These are phyloP conservation scores for Primulina tabacum DNA, from an alignment of 257 asterid species.

Conservation along the genomic window DNA sequence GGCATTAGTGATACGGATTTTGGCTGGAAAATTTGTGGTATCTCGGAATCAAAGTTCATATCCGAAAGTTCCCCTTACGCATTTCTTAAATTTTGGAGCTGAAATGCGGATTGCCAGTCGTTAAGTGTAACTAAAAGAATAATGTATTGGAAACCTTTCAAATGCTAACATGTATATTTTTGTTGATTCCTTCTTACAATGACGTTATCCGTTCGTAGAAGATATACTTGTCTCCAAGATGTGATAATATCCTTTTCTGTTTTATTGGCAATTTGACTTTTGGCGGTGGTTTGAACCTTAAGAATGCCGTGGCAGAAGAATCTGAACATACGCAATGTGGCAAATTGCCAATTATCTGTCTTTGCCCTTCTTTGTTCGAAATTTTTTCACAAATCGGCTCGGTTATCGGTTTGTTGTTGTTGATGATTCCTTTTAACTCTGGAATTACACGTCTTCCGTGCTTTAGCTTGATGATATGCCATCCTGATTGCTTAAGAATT, in stretches of 20 bases:
- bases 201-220: neutral
- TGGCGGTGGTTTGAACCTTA: neutral
- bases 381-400: neutral
- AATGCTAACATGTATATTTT: no score
- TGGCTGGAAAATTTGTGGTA: neutral
- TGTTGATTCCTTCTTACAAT: neutral
- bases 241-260: neutral
- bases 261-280: neutral
- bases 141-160: neutral
- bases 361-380: neutral
- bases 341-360: neutral
- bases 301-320: neutral
- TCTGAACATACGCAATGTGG: neutral
- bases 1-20: conserved; percentile 25
- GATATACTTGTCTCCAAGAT: neutral
- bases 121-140: neutral
- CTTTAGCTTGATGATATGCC: neutral
- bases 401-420: neutral
- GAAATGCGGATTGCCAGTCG: neutral
- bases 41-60: neutral
- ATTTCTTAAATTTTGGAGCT: neutral
- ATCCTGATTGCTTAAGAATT: neutral
- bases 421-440: neutral
- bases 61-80: neutral
- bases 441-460: neutral